Evolutionary conservation across 768 basidiomycete genomes (phyloP).

Genomic region (Naganishia vaughanmartiniae): DNA sequence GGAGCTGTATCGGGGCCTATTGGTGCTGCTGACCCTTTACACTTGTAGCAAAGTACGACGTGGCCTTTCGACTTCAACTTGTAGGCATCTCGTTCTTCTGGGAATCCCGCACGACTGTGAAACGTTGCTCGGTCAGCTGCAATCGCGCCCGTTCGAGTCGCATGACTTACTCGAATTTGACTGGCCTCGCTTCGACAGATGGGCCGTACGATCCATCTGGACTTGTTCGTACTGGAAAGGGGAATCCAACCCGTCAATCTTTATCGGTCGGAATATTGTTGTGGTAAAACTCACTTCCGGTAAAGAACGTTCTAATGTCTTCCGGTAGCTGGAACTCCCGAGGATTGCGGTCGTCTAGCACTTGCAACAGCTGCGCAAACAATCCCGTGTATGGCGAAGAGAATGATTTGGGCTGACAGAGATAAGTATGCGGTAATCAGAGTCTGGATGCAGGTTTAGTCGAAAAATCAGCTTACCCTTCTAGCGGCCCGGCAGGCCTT

Average conservation of each 20-base stretch:
- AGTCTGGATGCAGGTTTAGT: not conserved
- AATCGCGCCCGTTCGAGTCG: conserved; percentile 3
- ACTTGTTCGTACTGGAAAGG: conserved; percentile 38
- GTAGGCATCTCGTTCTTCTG: conserved; percentile 87
- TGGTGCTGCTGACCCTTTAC: conserved; percentile 70
- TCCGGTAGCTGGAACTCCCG: conserved; percentile 81
- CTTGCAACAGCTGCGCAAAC: conserved; percentile 64
- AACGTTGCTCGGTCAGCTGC: not conserved
- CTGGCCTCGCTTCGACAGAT: conserved; percentile 68
- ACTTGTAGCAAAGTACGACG: conserved; percentile 85
- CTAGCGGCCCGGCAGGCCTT: conserved; percentile 55
- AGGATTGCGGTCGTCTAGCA: conserved; percentile 68
- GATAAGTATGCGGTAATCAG: not conserved
- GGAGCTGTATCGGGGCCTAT: conserved; percentile 55
- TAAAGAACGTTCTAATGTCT: conserved; percentile 77
- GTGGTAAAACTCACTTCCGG: conserved; percentile 64
- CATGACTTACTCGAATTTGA: conserved; percentile 68
- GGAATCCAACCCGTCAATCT: not conserved
- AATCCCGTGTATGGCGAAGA: conserved; percentile 20
- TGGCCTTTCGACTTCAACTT: conserved; percentile 79
- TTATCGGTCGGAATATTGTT: not conserved
- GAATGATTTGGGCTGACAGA: conserved; percentile 3
- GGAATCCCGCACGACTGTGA: conserved; percentile 73
- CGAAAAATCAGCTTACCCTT: conserved; percentile 47
- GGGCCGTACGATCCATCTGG: conserved; percentile 81